Percentiles rank a stretch among this genome's conserved stretches.
phyloP scores from a whole-genome alignment of 1,284 basidiomycete species.

The Xerocomus amazonicus region DNA sequence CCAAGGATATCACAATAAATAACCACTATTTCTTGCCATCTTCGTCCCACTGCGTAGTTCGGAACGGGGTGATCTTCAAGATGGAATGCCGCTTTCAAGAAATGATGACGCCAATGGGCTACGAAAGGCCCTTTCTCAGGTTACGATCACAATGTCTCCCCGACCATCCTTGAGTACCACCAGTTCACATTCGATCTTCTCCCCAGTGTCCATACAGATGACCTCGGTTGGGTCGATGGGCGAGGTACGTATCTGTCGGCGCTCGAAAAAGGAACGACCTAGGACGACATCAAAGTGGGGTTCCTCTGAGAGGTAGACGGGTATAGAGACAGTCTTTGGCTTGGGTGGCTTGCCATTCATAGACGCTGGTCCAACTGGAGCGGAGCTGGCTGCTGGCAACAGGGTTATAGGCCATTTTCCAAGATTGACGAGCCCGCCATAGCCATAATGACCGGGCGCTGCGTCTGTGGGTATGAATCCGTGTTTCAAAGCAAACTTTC shows the following conservation, averaged over 20 bases:
- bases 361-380: constrained; percentile 15
- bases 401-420: constrained; percentile 78
- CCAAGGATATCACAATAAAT: background rate
- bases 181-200: constrained; percentile 87
- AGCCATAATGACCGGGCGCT: constrained; percentile 79
- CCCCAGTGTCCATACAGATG: constrained; percentile 92
- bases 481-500: constrained; percentile 87
- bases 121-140: constrained; percentile 36
- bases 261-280: constrained; percentile 92
- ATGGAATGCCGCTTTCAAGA: background rate
- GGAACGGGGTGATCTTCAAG: background rate
- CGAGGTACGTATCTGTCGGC: constrained; percentile 80
- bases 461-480: constrained; percentile 88
- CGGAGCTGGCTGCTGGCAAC: constrained; percentile 34
- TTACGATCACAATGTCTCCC: constrained; percentile 86
- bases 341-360: constrained; percentile 25
- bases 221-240: constrained; percentile 86
- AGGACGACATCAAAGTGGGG: constrained; percentile 96
- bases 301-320: constrained; percentile 87
- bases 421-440: constrained; percentile 77
- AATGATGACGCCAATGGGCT: background rate
- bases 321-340: constrained; percentile 33
- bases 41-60: background rate
- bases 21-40: background rate
- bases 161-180: constrained; percentile 86